These are phyloP conservation scores for Albophoma yamanashiensis DNA, from an alignment of 2,329 filamentous ascomycete genomes.

Conservation along the genomic window DNA sequence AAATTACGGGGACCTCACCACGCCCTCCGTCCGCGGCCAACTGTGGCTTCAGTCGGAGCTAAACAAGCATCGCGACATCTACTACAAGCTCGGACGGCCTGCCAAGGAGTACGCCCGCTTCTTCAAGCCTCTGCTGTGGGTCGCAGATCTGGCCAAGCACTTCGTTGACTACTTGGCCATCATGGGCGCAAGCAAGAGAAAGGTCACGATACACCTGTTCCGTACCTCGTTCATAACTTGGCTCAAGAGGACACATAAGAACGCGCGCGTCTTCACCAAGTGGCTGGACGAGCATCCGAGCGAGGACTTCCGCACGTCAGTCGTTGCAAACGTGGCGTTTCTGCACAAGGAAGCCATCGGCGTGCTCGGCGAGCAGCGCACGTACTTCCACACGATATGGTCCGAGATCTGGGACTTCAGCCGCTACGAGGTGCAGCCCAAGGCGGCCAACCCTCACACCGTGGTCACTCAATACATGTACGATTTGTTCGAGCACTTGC, in stretches of 20 bases:
- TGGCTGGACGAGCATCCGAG: conserved; percentile 44
- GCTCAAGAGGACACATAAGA: conserved; percentile 35
- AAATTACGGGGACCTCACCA: conserved; percentile 43
- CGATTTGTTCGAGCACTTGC: conserved; percentile 52
- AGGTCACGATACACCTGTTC: conserved; percentile 47
- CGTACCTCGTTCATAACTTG: conserved; percentile 44
- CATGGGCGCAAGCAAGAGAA: conserved; percentile 15
- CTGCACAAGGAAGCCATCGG: conserved; percentile 54
- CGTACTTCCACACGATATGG: conserved; percentile 38
- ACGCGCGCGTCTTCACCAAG: conserved; percentile 26
- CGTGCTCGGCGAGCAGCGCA: conserved; percentile 23
- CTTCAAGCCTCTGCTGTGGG: conserved; percentile 55
- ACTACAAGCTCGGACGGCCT: conserved; percentile 52
- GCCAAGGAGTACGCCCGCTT: conserved; percentile 51
- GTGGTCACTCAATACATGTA: conserved; percentile 62
- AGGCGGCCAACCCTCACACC: conserved; percentile 28
- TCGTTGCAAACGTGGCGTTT: conserved; percentile 51
- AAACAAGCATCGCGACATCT: conserved; percentile 35
- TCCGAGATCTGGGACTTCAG: conserved; percentile 32
- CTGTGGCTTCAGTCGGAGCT: conserved; percentile 54
- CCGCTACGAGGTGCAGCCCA: conserved; percentile 18
- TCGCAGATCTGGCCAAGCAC: conserved; percentile 61
- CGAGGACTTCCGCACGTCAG: conserved; percentile 50
- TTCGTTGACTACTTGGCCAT: conserved; percentile 53
- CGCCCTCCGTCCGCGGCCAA: conserved; percentile 35